Evolutionary conservation across 2,329 filamentous ascomycete species (phyloP).

Genomic region (Bipolaris victoriae): DNA sequence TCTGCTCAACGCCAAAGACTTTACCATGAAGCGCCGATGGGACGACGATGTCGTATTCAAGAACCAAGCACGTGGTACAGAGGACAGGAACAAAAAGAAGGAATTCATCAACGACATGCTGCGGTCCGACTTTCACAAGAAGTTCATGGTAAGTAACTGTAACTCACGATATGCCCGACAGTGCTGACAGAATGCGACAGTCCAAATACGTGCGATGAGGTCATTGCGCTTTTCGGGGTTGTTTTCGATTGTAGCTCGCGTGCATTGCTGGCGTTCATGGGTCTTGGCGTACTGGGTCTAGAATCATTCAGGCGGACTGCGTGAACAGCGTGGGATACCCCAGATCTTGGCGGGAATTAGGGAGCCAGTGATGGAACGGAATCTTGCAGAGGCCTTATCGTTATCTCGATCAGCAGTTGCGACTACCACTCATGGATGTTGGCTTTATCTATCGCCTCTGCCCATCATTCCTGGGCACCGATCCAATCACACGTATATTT

Average conservation of each 20-base stretch:
- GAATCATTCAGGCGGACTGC: slow-evolving; percentile 17
- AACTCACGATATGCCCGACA: background rate
- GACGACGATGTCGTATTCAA: slow-evolving; percentile 99
- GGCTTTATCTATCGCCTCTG: slow-evolving; percentile 33
- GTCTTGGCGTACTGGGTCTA: slow-evolving; percentile 24
- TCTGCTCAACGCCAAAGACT: slow-evolving; percentile 84
- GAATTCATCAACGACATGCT: slow-evolving; percentile 97
- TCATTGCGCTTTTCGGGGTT: slow-evolving; percentile 6
- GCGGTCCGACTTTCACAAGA: slow-evolving; percentile 95
- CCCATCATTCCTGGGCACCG: slow-evolving; percentile 14
- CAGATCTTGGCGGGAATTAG: slow-evolving; percentile 23
- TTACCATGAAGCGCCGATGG: slow-evolving; percentile 91
- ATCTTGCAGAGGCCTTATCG: slow-evolving; percentile 41
- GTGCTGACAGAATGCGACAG: slow-evolving; percentile 29
- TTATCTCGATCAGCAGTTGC: slow-evolving; percentile 45
- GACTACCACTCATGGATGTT: slow-evolving; percentile 24
- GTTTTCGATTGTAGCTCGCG: background rate
- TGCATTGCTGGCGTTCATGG: slow-evolving; percentile 34
- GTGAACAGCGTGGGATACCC: slow-evolving; percentile 34
- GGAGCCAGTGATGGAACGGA: slow-evolving; percentile 32
- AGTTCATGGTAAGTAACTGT: slow-evolving; percentile 80
- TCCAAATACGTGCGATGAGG: slow-evolving; percentile 48
- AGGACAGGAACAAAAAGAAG: slow-evolving; percentile 88
- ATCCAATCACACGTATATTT: slow-evolving; percentile 14
- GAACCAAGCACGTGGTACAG: slow-evolving; percentile 94